phyloP scores from a whole-genome alignment of 306 rosid genomes.

The Arachis stenosperma region DNA sequence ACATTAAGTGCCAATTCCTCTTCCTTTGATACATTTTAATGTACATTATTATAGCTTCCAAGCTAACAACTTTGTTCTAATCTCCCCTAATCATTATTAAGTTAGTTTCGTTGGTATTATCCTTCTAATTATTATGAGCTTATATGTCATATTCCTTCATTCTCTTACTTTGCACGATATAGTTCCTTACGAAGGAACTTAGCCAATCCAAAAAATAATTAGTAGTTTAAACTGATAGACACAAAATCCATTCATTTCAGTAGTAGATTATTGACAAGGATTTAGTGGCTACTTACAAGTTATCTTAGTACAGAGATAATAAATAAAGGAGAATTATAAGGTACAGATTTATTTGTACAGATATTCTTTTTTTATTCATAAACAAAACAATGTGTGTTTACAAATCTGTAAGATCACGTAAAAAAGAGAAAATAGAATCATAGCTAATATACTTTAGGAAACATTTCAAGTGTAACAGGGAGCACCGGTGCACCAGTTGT shows the following conservation, averaged over 20 bases:
- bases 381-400: too few species aligned
- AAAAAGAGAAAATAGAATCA: too few species aligned
- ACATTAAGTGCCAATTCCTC: conserved; percentile 3
- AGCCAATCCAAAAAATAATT: background rate
- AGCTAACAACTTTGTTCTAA: background rate
- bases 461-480: too few species aligned
- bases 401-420: too few species aligned
- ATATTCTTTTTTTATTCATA: too few species aligned
- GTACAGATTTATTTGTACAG: too few species aligned
- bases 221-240: background rate
- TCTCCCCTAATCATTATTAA: background rate
- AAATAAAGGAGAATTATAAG: too few species aligned
- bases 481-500: too few species aligned
- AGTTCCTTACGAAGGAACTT: background rate
- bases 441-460: too few species aligned
- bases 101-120: background rate
- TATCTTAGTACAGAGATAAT: too few species aligned
- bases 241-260: background rate
- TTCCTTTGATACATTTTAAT: background rate
- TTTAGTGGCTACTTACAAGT: too few species aligned
- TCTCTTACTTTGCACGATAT: background rate
- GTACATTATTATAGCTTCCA: background rate
- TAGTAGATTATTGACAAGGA: too few species aligned
- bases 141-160: background rate
- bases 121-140: background rate